These are phyloP conservation scores for Aethionema arabicum DNA, from an alignment of 345 rosid species.

Conservation along the genomic window DNA sequence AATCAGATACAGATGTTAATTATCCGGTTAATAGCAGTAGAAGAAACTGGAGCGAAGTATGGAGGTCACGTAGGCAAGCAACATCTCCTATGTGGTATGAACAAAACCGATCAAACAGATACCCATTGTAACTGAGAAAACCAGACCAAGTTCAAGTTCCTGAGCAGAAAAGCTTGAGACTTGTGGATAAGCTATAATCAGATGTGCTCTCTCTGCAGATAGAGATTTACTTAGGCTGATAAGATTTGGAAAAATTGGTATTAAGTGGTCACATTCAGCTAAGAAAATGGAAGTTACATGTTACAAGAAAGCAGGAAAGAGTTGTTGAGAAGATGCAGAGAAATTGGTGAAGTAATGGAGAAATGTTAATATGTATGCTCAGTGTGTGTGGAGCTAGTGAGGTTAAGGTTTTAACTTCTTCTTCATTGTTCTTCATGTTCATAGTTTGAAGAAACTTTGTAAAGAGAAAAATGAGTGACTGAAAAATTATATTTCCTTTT, in stretches of 20 bases:
- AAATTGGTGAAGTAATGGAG: conserved; percentile 5
- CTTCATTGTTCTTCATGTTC: conserved; percentile 14
- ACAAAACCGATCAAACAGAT: conserved; percentile 45
- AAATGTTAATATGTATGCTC: conserved; percentile 7
- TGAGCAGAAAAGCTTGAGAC: conserved; percentile 25
- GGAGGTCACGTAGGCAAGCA: conserved; percentile 46
- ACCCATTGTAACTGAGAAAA: conserved; percentile 35
- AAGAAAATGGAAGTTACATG: conserved; percentile 2
- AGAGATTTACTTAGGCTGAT: conserved; percentile 4
- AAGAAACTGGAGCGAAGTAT: conserved; percentile 48
- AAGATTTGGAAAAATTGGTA: neutral
- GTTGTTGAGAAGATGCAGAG: conserved; percentile 19
- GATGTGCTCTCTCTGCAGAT: conserved; percentile 17
- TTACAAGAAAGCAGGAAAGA: conserved; percentile 12
- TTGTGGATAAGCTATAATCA: neutral
- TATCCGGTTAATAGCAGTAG: conserved; percentile 53
- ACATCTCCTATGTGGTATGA: conserved; percentile 42
- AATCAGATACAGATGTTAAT: conserved; percentile 45
- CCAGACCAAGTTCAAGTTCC: conserved; percentile 23
- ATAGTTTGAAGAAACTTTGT: conserved; percentile 24
- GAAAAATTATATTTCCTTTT: conserved; percentile 6
- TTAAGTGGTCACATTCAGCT: conserved; percentile 14
- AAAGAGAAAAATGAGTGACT: conserved; percentile 12
- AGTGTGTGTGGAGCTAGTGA: conserved; percentile 1
- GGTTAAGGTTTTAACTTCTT: conserved; percentile 13